These are phyloP conservation scores for Ottelia alismoides DNA, from an alignment of 106 monocot genomes.

Conservation along the genomic window DNA sequence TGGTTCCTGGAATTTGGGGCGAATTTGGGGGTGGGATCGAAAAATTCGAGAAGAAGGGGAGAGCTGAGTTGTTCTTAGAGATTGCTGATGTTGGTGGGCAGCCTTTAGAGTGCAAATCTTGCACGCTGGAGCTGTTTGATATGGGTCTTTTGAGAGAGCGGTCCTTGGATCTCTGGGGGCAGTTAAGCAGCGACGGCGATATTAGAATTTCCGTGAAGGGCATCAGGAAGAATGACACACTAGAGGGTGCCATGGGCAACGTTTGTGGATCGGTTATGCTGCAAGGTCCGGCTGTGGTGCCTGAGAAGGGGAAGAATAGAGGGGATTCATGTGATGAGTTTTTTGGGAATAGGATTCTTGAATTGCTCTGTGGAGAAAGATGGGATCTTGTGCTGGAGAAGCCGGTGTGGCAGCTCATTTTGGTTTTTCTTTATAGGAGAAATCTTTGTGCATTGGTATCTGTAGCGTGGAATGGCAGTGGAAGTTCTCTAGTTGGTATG, in stretches of 20 bases:
- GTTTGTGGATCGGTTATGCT: conserved; percentile 24
- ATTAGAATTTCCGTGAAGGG: conserved; percentile 35
- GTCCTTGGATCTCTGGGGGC: conserved; percentile 6
- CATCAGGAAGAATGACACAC: conserved; percentile 19
- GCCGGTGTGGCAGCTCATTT: conserved; percentile 74
- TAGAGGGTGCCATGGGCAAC: conserved; percentile 3
- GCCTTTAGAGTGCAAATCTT: conserved; percentile 70
- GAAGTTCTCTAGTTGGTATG: conserved; percentile 45
- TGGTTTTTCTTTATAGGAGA: conserved; percentile 53
- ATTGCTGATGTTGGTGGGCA: conserved; percentile 54
- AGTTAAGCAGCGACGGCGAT: background rate
- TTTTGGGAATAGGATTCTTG: conserved; percentile 42
- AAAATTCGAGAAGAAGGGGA: conserved; percentile 2
- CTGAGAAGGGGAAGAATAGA: background rate
- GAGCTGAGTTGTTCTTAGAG: conserved; percentile 37
- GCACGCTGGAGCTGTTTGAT: conserved; percentile 46
- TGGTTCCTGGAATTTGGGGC: no score
- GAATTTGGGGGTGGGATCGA: no score
- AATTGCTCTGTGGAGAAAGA: conserved; percentile 30
- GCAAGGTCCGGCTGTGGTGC: conserved; percentile 11
- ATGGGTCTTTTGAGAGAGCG: conserved; percentile 15
- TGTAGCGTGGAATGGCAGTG: conserved; percentile 26
- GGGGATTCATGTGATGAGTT: conserved; percentile 1
- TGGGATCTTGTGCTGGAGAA: conserved; percentile 14
- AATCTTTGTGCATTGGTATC: conserved; percentile 48